These are phyloP conservation scores for Camellia lanceoleosa DNA, from an alignment of 148 eudicot species.

Conservation along the genomic window DNA sequence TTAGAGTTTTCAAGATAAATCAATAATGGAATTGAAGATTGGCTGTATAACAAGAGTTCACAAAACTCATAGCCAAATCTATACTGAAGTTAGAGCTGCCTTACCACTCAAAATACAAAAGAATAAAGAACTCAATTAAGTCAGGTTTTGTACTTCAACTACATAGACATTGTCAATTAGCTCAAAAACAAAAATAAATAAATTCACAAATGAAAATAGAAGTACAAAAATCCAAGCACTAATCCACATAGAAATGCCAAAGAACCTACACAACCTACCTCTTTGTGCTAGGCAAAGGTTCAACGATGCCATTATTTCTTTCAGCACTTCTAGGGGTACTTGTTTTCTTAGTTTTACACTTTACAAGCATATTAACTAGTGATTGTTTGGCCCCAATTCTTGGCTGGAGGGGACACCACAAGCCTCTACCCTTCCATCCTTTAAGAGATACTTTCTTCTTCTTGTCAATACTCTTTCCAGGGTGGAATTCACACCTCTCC, in stretches of 20 bases:
- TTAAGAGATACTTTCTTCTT: conserved; percentile 29
- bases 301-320: conserved; percentile 18
- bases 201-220: neutral
- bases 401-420: too few relatives aligned
- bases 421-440: too few relatives aligned
- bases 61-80: neutral
- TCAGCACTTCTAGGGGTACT: conserved; percentile 21
- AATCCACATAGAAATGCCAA: neutral
- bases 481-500: conserved; percentile 17
- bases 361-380: neutral
- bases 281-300: conserved; percentile 24
- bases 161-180: conserved; percentile 6
- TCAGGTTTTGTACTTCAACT: neutral
- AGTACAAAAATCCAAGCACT: neutral
- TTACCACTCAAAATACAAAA: neutral
- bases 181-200: neutral
- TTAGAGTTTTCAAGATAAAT: neutral
- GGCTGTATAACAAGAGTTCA: neutral
- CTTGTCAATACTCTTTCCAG: conserved; percentile 18
- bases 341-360: conserved; percentile 23
- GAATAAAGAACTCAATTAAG: too few relatives aligned
- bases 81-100: neutral
- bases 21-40: neutral
- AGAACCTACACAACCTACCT: conserved; percentile 26
- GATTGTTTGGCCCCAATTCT: too few relatives aligned